Evolutionary conservation across 1,284 basidiomycete genomes (phyloP).

Genomic region (Moesziomyces sp.): DNA sequence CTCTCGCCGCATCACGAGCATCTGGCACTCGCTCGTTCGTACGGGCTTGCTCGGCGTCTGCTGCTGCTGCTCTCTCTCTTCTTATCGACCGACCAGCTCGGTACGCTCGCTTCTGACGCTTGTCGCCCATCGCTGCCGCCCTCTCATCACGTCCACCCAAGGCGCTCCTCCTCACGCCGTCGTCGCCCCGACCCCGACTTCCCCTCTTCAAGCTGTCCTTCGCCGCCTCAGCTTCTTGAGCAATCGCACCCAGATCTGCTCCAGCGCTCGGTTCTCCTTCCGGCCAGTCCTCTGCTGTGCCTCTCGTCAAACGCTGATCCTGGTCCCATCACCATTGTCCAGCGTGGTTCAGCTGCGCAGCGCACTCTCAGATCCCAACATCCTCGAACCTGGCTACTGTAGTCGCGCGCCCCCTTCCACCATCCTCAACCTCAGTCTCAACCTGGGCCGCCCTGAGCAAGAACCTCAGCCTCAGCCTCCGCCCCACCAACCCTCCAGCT

Average conservation of each 20-base stretch:
- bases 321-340: too few relatives aligned
- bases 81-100: not conserved
- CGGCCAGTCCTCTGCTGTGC: not conserved
- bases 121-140: too few relatives aligned
- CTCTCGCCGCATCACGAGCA: too few relatives aligned
- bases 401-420: not conserved
- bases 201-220: not conserved
- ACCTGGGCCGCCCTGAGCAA: too few relatives aligned
- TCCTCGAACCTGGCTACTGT: not conserved
- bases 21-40: too few relatives aligned
- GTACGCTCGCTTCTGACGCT: conserved; percentile 3
- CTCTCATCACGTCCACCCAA: not conserved
- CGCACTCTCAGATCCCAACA: not conserved
- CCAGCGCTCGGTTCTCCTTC: not conserved
- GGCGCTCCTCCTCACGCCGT: not conserved
- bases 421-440: not conserved
- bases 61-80: not conserved
- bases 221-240: not conserved
- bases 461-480: too few relatives aligned
- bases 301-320: too few relatives aligned
- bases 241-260: not conserved
- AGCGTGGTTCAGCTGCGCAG: not conserved
- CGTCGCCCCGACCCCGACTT: not conserved
- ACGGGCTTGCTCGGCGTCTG: not conserved
- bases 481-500: not conserved